Conservation (phyloP, 495 filamentous ascomycete species). For the Jackrogersella multiformis region DNA sequence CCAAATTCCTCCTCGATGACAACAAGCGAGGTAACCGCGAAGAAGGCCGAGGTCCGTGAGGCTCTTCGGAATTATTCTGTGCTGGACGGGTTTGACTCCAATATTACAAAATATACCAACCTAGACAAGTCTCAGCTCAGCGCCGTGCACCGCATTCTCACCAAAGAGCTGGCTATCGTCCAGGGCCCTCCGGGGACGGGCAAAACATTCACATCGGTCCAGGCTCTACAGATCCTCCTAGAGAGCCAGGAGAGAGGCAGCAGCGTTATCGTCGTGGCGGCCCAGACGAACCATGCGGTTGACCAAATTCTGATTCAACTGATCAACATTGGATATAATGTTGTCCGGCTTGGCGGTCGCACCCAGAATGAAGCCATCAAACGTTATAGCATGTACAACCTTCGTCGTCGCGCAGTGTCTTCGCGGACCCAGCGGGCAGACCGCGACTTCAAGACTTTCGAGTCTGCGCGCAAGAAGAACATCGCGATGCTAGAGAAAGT, state of each 20-base stretch:
- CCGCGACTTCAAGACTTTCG: slow-evolving; percentile 35
- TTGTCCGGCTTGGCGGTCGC: slow-evolving; percentile 84
- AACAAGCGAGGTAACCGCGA: slow-evolving; percentile 49
- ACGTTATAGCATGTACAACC: slow-evolving; percentile 69
- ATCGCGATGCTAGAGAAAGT: slow-evolving; percentile 55
- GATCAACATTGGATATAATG: slow-evolving; percentile 68
- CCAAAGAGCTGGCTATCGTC: slow-evolving; percentile 77
- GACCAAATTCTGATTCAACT: slow-evolving; percentile 83
- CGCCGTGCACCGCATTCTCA: slow-evolving; percentile 75
- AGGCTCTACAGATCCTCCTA: slow-evolving; percentile 74
- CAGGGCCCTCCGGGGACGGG: slow-evolving; percentile 95
- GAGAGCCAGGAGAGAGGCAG: slow-evolving; percentile 61
- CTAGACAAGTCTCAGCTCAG: slow-evolving; percentile 75
- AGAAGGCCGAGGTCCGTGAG: slow-evolving; percentile 54
- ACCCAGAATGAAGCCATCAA: slow-evolving; percentile 71
- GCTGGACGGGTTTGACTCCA: slow-evolving; percentile 55
- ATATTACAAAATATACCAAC: slow-evolving; percentile 49
- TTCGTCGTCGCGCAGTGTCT: slow-evolving; percentile 51
- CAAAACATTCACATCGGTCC: slow-evolving; percentile 81
- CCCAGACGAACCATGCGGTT: slow-evolving; percentile 93
- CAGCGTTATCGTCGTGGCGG: slow-evolving; percentile 72
- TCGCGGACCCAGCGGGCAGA: slow-evolving; percentile 19
- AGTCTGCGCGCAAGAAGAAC: slow-evolving; percentile 39
- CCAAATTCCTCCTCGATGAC: slow-evolving; percentile 40
- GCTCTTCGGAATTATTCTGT: slow-evolving; percentile 23